Base-by-base conservation (phyloP, 2,329 filamentous ascomycete genomes). In the Sporothrix inflata region DNA sequence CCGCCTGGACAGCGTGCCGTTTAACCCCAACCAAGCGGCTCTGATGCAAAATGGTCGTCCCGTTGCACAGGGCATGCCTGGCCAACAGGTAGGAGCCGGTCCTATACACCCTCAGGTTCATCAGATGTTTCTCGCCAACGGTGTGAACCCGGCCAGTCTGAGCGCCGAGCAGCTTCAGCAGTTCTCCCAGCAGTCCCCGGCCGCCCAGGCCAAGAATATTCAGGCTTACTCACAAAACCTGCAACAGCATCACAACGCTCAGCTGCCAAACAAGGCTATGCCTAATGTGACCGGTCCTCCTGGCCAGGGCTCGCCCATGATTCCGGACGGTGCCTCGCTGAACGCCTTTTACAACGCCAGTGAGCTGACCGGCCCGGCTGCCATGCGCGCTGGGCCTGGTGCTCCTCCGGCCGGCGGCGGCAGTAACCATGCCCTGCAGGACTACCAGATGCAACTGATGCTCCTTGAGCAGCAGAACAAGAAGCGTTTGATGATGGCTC, bases 381-480 rank as follows among this genome's bases (percentile, higher is more conserved):
- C 83, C 70, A 91, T 93, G 84, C 87, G 91, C 71, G 81, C 83
- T 45, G 86, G 82, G 83, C 75, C 85, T 38, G 85, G 82, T 51
- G 84, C 81, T 72, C 82, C 81, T 45, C 85, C 85, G 75, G 82
- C 81, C 19, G 85, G 82, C 74, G 85, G 82, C 76, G 86, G 84
- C 68, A 92, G 91, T 81, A 95, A 94, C 79, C 92, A 94, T 79
- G 92, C 92, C 27, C 85, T 95, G 61, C 92, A 94, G 81, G 92
- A 96, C 80, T 95, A 95, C 78, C 92, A 95, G 83, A 94, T 94
- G 92, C 92, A 95, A 80, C 83, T 95, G 79, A 95, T 75, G 92
- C 83, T 94, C 67, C 86, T 95, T 19, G 92, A 95, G 81, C 92
- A 94, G 81, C 92, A 95, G 82, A 95, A 95, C 77, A 95, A 94